These are phyloP conservation scores for Colletotrichum aenigma DNA, from an alignment of 2,329 filamentous ascomycete genomes.

Conservation along the genomic window DNA sequence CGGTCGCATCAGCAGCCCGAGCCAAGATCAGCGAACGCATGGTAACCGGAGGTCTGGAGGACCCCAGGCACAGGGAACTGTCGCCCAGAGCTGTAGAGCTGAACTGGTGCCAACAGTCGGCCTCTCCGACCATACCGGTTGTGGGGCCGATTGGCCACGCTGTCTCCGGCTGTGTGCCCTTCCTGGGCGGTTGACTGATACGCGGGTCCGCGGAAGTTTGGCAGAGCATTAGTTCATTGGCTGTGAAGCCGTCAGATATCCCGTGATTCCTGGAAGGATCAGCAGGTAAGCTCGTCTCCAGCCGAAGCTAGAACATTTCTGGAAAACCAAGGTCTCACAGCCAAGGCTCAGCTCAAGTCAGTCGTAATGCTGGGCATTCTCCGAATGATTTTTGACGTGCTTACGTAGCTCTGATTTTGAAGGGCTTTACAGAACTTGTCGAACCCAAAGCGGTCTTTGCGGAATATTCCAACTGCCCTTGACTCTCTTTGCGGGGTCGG, in stretches of 20 bases:
- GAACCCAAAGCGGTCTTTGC: not conserved
- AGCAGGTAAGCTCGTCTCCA: not conserved
- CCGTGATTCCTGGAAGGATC: not conserved
- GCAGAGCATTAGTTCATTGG: not conserved
- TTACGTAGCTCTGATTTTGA: not conserved
- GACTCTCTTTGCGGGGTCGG: not conserved
- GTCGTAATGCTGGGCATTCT: not conserved
- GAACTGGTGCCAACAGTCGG: not conserved
- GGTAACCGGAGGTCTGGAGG: not conserved
- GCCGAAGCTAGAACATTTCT: not conserved
- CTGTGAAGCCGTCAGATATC: not conserved
- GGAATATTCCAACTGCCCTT: not conserved
- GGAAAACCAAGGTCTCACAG: not conserved
- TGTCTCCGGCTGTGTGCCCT: not conserved
- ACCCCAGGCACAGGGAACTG: not conserved
- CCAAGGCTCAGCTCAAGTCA: not conserved
- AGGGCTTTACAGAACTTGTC: not conserved
- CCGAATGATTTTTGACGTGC: accelerated
- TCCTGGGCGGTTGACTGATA: not conserved
- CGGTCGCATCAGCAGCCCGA: not conserved
- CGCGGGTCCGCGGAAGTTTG: not conserved
- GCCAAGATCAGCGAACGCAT: not conserved
- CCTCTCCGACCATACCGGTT: not conserved
- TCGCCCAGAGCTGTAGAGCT: not conserved
- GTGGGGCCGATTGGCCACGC: slow-evolving; percentile 4